A percentile compares a stretch with the other conserved stretches of the same genome.
Evolutionary conservation across 2,329 filamentous ascomycete species (phyloP).

Genomic region (Biscogniauxia sp.): DNA sequence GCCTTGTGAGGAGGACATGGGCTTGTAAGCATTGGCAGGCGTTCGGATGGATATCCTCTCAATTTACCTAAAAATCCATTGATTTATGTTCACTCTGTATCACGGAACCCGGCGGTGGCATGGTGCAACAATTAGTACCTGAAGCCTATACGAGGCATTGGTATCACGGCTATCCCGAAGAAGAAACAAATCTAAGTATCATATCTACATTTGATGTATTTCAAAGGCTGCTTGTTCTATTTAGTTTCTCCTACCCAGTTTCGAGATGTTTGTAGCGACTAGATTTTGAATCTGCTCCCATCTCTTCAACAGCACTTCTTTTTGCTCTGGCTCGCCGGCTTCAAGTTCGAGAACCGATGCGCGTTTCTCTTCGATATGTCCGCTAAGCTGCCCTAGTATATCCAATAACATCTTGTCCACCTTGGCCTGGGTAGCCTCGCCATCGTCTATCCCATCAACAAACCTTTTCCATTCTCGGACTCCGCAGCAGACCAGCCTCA

Average conservation of each 20-base stretch:
- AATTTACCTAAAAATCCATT: not conserved
- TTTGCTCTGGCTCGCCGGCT: constrained; percentile 34
- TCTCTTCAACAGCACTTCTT: constrained; percentile 35
- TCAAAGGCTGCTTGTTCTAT: not conserved
- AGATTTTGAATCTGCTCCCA: constrained; percentile 45
- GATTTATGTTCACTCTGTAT: not conserved
- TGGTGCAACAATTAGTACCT: not conserved
- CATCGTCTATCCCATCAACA: constrained; percentile 45
- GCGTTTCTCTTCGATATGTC: constrained; percentile 32
- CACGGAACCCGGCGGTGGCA: too few relatives aligned
- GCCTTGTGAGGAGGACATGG: too few relatives aligned
- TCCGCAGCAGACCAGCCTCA: constrained; percentile 41
- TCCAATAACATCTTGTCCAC: constrained; percentile 39
- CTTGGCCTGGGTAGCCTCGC: constrained; percentile 38
- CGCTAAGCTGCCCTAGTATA: constrained; percentile 38
- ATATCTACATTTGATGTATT: not conserved
- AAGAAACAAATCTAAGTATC: not conserved
- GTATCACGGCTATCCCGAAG: not conserved
- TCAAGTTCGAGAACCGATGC: constrained; percentile 28
- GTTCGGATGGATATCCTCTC: not conserved
- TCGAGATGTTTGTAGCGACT: constrained; percentile 36
- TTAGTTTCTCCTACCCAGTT: constrained; percentile 18
- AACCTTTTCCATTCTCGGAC: constrained; percentile 45
- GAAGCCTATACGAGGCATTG: not conserved
- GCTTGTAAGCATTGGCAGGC: not conserved